Conservation (phyloP, 1,139 yeast species). For the Saccharomyces hybrid region DNA sequence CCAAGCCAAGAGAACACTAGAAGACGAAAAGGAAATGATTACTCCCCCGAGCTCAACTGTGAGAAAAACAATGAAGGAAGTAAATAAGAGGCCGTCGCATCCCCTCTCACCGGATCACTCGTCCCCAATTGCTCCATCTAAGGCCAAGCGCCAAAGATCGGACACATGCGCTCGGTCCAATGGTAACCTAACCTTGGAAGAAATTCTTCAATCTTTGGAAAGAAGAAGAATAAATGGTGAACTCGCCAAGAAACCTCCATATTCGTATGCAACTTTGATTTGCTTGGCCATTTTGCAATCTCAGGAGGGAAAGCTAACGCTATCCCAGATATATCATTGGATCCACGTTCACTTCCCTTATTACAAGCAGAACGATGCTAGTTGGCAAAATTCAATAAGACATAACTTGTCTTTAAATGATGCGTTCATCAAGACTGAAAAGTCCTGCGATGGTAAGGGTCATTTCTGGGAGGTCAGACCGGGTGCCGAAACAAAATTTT, state of each 20-base stretch:
- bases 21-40: conserved; percentile 13
- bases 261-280: conserved; percentile 86
- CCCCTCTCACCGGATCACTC: conserved; percentile 45
- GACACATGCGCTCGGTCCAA: conserved; percentile 16
- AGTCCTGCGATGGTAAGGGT: conserved; percentile 93
- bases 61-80: conserved; percentile 7
- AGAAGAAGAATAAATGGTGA: conserved; percentile 23
- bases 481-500: conserved; percentile 76
- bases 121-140: conserved; percentile 33
- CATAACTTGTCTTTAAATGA: conserved; percentile 80
- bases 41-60: conserved; percentile 24
- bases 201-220: conserved; percentile 19
- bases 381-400: conserved; percentile 91
- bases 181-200: conserved; percentile 19
- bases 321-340: conserved; percentile 91
- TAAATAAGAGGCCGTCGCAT: background rate
- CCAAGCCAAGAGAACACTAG: conserved; percentile 2
- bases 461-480: conserved; percentile 90
- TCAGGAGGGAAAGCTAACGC: conserved; percentile 69
- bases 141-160: conserved; percentile 16
- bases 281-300: conserved; percentile 91
- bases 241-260: conserved; percentile 65
- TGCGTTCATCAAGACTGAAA: conserved; percentile 83
- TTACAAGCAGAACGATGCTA: conserved; percentile 79
- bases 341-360: conserved; percentile 79